phyloP scores from a whole-genome alignment of 768 basidiomycete species.

The Lentinula detonsa region DNA sequence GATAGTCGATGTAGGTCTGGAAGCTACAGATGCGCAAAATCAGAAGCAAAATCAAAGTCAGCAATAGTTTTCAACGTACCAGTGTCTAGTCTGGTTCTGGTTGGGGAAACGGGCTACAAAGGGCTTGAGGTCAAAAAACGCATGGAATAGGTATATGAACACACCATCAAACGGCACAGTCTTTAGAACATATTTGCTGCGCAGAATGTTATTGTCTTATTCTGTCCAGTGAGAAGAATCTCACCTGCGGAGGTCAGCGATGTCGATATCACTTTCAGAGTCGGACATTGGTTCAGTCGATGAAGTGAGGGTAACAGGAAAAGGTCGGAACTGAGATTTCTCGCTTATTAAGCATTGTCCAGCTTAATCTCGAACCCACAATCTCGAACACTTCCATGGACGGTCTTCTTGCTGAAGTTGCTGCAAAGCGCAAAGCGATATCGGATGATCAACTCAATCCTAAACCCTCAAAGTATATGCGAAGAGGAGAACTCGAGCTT shows the following conservation, averaged over 20 bases:
- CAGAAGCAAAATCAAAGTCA: neutral
- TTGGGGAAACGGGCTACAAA: constrained; percentile 80
- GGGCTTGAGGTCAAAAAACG: neutral
- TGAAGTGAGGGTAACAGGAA: constrained; percentile 24
- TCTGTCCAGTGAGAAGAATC: neutral
- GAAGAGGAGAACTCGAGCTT: constrained; percentile 83
- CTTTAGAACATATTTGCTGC: constrained; percentile 83
- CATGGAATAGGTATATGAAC: neutral
- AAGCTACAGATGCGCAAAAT: constrained; percentile 39
- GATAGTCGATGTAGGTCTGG: constrained; percentile 98
- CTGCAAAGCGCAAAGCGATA: constrained; percentile 77
- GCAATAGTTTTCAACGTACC: constrained; percentile 41
- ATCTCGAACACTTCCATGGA: constrained; percentile 52
- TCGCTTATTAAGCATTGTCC: constrained; percentile 25
- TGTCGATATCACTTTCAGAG: constrained; percentile 18
- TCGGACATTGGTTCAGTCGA: constrained; percentile 47
- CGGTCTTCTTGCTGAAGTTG: constrained; percentile 85
- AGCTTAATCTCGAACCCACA: constrained; percentile 18
- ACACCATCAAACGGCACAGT: constrained; percentile 93
- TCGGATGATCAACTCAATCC: constrained; percentile 30
- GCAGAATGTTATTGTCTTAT: constrained; percentile 9
- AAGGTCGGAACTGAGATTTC: constrained; percentile 26
- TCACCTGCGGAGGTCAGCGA: constrained; percentile 51
- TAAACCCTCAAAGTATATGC: constrained; percentile 80
- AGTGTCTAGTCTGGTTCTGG: constrained; percentile 94